Evolutionary conservation across 257 asterid species (phyloP).

Genomic region (Solanum pimpinellifolium): DNA sequence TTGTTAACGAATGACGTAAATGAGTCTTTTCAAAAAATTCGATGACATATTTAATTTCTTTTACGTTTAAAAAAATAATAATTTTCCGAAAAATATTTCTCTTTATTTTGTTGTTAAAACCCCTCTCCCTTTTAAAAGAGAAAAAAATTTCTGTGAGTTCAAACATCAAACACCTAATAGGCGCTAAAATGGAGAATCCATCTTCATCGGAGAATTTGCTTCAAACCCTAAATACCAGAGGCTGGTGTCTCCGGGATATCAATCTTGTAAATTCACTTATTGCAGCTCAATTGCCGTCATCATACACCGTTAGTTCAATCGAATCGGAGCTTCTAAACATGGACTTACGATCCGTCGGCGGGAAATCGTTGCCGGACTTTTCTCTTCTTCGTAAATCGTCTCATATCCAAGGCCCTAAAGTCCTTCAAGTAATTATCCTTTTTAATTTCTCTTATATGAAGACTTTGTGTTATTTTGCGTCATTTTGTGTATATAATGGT

Average conservation of each 20-base stretch:
- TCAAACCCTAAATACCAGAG: conserved; percentile 41
- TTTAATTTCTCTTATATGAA: not conserved
- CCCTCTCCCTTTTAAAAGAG: not conserved
- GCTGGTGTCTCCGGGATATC: conserved; percentile 53
- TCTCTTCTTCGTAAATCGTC: conserved; percentile 39
- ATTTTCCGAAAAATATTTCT: no score
- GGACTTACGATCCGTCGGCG: conserved; percentile 70
- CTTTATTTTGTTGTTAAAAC: no score
- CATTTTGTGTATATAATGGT: not conserved
- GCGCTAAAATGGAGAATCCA: conserved; percentile 32
- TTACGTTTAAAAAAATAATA: no score
- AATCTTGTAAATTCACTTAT: conserved; percentile 33
- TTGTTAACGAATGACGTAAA: no score
- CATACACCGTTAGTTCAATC: conserved; percentile 34
- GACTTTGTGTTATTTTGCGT: not conserved
- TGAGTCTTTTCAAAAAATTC: no score
- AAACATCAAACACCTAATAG: conserved; percentile 12
- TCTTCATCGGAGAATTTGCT: conserved; percentile 20
- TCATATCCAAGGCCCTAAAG: conserved; percentile 49
- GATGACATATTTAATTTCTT: no score
- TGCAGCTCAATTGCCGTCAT: conserved; percentile 17
- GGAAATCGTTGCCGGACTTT: conserved; percentile 55
- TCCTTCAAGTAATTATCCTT: conserved; percentile 52
- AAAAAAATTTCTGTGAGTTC: not conserved
- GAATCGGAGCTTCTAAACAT: conserved; percentile 60